A percentile compares a stretch with the other conserved stretches of the same genome.
phyloP scores from a whole-genome alignment of 2,329 filamentous ascomycete genomes.

The Sclerotinia borealis region DNA sequence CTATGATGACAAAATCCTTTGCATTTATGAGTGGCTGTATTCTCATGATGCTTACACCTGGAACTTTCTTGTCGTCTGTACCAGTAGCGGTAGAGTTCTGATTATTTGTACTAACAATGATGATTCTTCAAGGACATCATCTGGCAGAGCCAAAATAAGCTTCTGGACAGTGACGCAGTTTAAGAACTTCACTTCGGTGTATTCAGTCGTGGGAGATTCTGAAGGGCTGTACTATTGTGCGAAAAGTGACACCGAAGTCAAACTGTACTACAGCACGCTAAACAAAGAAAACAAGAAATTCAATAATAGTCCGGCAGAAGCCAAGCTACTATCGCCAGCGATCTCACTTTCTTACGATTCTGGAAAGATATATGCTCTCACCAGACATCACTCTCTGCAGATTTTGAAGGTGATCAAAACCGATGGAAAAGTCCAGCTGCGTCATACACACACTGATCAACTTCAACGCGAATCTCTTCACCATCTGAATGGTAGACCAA shows the following conservation, averaged over 20 bases:
- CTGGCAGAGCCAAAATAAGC: constrained; percentile 34
- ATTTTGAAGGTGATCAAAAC: constrained; percentile 40
- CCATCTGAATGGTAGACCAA: constrained; percentile 15
- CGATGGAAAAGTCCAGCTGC: constrained; percentile 23
- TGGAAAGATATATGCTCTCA: constrained; percentile 46
- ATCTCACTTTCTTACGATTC: constrained; percentile 42
- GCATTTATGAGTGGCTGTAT: constrained; percentile 59
- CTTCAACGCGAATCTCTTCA: constrained; percentile 30
- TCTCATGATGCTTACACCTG: constrained; percentile 51
- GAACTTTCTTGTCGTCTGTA: constrained; percentile 57
- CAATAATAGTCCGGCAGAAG: constrained; percentile 40
- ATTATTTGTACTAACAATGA: constrained; percentile 44
- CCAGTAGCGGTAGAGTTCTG: constrained; percentile 47
- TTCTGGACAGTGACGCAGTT: constrained; percentile 46
- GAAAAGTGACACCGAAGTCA: constrained; percentile 33
- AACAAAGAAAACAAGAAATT: constrained; percentile 42
- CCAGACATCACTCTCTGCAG: constrained; percentile 48
- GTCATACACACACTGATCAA: constrained; percentile 29
- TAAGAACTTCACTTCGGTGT: constrained; percentile 39
- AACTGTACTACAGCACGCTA: background rate
- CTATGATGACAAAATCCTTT: constrained; percentile 51
- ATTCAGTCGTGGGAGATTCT: constrained; percentile 48
- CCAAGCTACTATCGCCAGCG: constrained; percentile 48
- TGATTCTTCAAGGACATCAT: background rate
- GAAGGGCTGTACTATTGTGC: constrained; percentile 52